phyloP scores from a whole-genome alignment of 2,329 filamentous ascomycete species.

The Botryotinia convoluta region DNA sequence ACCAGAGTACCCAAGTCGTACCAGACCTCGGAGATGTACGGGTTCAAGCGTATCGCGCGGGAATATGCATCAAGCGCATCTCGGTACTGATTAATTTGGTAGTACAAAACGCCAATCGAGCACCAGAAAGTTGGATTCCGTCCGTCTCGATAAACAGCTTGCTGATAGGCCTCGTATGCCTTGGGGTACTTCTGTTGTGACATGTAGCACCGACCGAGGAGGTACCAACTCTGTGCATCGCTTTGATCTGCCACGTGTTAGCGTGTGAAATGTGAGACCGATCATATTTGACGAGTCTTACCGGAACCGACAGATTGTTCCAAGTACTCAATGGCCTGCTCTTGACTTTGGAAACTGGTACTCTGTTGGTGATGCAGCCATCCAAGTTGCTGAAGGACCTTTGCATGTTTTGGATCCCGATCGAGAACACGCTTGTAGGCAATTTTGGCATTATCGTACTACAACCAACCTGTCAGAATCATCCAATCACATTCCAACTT shows the following conservation, averaged over 20 bases:
- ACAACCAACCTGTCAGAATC: conserved; percentile 34
- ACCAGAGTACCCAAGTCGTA: conserved; percentile 95
- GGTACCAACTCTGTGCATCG: conserved; percentile 98
- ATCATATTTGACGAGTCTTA: conserved; percentile 47
- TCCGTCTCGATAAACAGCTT: conserved; percentile 96
- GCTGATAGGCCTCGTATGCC: conserved; percentile 96
- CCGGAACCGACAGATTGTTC: conserved; percentile 94
- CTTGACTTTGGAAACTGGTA: conserved; percentile 85
- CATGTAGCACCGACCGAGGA: conserved; percentile 98
- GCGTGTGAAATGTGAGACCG: conserved; percentile 30
- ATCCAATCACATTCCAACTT: conserved; percentile 11
- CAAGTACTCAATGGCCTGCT: conserved; percentile 93
- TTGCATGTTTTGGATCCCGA: conserved; percentile 91
- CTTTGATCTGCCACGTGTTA: conserved; percentile 67
- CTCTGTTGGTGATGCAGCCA: conserved; percentile 98
- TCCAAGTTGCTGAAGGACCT: conserved; percentile 94
- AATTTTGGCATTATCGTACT: conserved; percentile 91
- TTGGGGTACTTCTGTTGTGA: conserved; percentile 98
- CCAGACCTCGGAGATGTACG: conserved; percentile 98
- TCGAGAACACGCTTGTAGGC: conserved; percentile 93
- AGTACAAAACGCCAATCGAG: conserved; percentile 97
- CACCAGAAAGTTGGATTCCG: conserved; percentile 99
- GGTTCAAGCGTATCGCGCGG: conserved; percentile 91
- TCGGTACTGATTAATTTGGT: conserved; percentile 99
- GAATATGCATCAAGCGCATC: conserved; percentile 98